Percentiles rank a stretch among this genome's conserved stretches.
Evolutionary conservation across 495 filamentous ascomycete genomes (phyloP).

Genomic region (Thozetella sp.): DNA sequence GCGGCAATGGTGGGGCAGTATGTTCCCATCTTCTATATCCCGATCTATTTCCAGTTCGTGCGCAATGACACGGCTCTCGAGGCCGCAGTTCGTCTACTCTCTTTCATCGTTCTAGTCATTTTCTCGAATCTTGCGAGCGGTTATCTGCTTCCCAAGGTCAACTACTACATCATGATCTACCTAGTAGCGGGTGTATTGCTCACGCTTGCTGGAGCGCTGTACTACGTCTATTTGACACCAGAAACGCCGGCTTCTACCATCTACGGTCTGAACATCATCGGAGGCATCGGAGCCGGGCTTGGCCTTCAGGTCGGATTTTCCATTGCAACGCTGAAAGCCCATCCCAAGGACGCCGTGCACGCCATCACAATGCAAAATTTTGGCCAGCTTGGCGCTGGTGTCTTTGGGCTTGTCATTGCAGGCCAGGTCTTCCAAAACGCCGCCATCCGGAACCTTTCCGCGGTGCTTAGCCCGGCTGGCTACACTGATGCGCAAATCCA

Average conservation of each 20-base stretch:
- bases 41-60: slow-evolving; percentile 64
- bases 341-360: slow-evolving; percentile 32
- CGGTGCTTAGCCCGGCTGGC: no score
- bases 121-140: slow-evolving; percentile 49
- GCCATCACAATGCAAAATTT: slow-evolving; percentile 56
- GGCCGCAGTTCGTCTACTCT: slow-evolving; percentile 58
- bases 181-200: slow-evolving; percentile 45
- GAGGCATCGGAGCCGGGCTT: slow-evolving; percentile 54
- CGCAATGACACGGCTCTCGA: slow-evolving; percentile 45
- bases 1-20: slow-evolving; percentile 32
- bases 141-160: slow-evolving; percentile 46
- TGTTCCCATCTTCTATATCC: slow-evolving; percentile 48
- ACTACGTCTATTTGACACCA: slow-evolving; percentile 43
- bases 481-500: no score
- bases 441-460: slow-evolving; percentile 25
- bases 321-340: slow-evolving; percentile 51
- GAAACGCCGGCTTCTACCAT: slow-evolving; percentile 34
- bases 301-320: slow-evolving; percentile 55
- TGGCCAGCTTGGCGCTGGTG: slow-evolving; percentile 54
- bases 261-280: slow-evolving; percentile 57
- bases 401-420: slow-evolving; percentile 58
- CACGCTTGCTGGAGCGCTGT: slow-evolving; percentile 50
- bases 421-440: slow-evolving; percentile 57
- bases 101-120: slow-evolving; percentile 55
- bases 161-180: slow-evolving; percentile 64